Conservation (phyloP, 495 filamentous ascomycete species). For the Apodospora peruviana region DNA sequence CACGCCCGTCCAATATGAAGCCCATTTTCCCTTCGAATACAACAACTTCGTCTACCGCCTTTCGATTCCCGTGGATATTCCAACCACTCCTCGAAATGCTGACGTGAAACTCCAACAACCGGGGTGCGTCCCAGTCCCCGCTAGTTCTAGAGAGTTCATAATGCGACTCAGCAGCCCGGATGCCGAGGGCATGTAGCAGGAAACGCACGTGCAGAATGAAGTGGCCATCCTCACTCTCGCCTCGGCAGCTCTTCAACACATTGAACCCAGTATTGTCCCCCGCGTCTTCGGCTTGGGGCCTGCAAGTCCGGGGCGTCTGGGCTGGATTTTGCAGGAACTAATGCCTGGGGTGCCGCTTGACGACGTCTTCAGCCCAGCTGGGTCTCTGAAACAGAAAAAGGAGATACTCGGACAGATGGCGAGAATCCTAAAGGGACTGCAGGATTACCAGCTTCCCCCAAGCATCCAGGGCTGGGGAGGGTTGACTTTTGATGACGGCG, state of each 20-base stretch:
- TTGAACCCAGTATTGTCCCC: conserved; percentile 22
- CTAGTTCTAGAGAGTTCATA: conserved; percentile 21
- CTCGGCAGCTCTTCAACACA: conserved; percentile 20
- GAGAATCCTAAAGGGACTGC: conserved; percentile 18
- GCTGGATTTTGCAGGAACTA: conserved; percentile 26
- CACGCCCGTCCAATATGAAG: conserved; percentile 25
- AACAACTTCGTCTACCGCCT: conserved; percentile 33
- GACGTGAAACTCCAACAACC: conserved; percentile 1
- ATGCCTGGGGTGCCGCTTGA: conserved; percentile 7
- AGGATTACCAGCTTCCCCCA: conserved; percentile 20
- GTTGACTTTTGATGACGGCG: conserved; percentile 22
- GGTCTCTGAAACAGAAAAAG: conserved; percentile 6
- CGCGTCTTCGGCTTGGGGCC: conserved; percentile 21
- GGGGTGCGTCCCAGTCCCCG: conserved; percentile 16
- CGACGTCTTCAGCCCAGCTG: not conserved
- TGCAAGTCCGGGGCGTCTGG: conserved; percentile 4
- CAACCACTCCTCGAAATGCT: not conserved
- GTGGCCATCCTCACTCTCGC: conserved; percentile 24
- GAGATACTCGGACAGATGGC: conserved; percentile 9
- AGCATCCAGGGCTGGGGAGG: conserved; percentile 23
- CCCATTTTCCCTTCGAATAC: conserved; percentile 29
- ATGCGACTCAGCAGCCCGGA: conserved; percentile 23
- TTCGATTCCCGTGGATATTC: conserved; percentile 9
- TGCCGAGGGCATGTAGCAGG: conserved; percentile 21
- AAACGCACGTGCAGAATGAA: conserved; percentile 25